A percentile compares a stretch with the other conserved stretches of the same genome.
Evolutionary conservation across 345 rosid species (phyloP).

Genomic region (Citrus australasica): DNA sequence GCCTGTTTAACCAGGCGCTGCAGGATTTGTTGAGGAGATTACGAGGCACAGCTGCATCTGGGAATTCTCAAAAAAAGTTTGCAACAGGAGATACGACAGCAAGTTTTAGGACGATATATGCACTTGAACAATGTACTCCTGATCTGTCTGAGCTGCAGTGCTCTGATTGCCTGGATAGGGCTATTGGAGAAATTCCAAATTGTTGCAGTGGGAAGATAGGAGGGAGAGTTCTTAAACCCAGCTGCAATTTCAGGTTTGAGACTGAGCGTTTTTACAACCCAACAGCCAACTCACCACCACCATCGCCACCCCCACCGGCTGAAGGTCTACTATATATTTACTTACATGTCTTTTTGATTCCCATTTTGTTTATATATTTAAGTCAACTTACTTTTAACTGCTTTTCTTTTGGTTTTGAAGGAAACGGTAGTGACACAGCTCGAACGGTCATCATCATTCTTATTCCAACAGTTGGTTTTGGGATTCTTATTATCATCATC

Average conservation of each 20-base stretch:
- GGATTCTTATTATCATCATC: constrained; percentile 8
- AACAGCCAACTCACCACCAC: not conserved
- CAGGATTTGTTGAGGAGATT: constrained; percentile 6
- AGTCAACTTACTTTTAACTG: not conserved
- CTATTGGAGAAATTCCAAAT: not conserved
- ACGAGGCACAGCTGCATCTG: constrained; percentile 6
- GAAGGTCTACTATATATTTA: not conserved
- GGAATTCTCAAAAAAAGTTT: constrained; percentile 20
- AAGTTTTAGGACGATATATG: constrained; percentile 7
- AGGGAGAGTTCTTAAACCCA: constrained; percentile 9
- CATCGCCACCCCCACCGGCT: not conserved
- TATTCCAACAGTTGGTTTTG: constrained; percentile 9
- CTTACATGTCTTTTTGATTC: not conserved
- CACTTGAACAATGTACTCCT: constrained; percentile 40
- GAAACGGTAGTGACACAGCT: constrained; percentile 3
- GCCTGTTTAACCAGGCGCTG: constrained; percentile 7
- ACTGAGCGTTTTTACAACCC: not conserved
- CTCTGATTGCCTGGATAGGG: not conserved
- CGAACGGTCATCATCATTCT: constrained; percentile 3
- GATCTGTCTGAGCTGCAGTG: constrained; percentile 15
- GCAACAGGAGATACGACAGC: constrained; percentile 7
- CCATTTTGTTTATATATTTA: not conserved
- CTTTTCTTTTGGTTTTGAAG: constrained; percentile 12
- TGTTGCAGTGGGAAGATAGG: constrained; percentile 9
- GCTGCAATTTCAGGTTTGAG: constrained; percentile 23